These are phyloP conservation scores for Agaricus subrufescens DNA, from an alignment of 768 basidiomycete genomes.

Conservation along the genomic window DNA sequence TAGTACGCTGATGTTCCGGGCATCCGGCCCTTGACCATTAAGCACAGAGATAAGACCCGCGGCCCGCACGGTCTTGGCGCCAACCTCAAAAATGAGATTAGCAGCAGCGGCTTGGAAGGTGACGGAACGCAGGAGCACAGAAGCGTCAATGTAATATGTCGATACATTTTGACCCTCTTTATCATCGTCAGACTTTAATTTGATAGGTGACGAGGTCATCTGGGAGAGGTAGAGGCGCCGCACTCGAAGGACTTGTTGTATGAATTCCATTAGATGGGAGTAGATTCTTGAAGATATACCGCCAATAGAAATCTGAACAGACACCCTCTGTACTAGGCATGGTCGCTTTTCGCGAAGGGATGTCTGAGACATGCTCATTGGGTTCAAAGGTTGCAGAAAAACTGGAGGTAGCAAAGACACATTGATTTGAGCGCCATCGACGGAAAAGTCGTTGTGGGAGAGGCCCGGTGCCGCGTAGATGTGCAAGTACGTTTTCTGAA, in stretches of 20 bases:
- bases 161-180: constrained; percentile 12
- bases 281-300: constrained; percentile 38
- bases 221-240: constrained; percentile 29
- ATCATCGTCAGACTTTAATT: neutral
- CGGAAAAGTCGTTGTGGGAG: constrained; percentile 24
- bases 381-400: constrained; percentile 22
- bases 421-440: constrained; percentile 25
- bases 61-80: constrained; percentile 33
- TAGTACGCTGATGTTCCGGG: constrained; percentile 41
- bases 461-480: constrained; percentile 29
- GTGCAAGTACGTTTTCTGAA: constrained; percentile 22
- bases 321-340: constrained; percentile 23
- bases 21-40: constrained; percentile 27
- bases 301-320: constrained; percentile 33
- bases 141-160: constrained; percentile 26
- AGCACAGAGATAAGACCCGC: constrained; percentile 29
- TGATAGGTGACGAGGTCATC: neutral
- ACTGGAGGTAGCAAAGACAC: constrained; percentile 19
- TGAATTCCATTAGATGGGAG: constrained; percentile 59
- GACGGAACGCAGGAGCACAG: constrained; percentile 37
- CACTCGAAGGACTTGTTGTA: constrained; percentile 50
- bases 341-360: constrained; percentile 34
- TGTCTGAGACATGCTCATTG: constrained; percentile 38
- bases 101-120: constrained; percentile 65
- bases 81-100: constrained; percentile 63